Conservation (phyloP, 106 monocot species). For the Platanthera guangdongensis region DNA sequence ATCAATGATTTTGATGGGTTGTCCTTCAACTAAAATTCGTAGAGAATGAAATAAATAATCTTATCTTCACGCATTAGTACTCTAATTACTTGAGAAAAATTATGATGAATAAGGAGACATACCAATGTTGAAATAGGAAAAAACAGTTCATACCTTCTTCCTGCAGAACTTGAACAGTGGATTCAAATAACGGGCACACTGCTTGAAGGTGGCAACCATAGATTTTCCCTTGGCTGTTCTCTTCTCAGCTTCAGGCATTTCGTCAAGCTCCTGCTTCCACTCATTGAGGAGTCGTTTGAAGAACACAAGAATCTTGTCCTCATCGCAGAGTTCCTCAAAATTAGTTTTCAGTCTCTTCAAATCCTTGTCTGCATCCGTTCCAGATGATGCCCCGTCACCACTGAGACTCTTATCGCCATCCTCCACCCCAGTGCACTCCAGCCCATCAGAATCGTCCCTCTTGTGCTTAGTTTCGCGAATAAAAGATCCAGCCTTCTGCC, state of each 20-base stretch:
- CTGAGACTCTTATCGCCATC: conserved; percentile 40
- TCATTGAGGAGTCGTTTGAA: conserved; percentile 86
- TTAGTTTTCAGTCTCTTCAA: conserved; percentile 64
- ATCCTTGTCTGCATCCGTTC: conserved; percentile 67
- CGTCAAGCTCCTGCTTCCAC: conserved; percentile 86
- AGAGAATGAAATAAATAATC: not conserved
- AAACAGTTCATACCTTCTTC: conserved; percentile 56
- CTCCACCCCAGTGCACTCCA: conserved; percentile 31
- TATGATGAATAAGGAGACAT: not conserved
- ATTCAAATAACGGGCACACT: conserved; percentile 83
- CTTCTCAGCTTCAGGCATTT: conserved; percentile 70
- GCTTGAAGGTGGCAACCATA: conserved; percentile 87
- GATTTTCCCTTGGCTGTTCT: conserved; percentile 86
- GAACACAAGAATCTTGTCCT: conserved; percentile 94
- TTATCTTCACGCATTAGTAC: not conserved
- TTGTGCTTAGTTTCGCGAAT: conserved; percentile 32
- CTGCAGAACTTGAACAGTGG: conserved; percentile 96
- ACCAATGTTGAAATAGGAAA: not conserved
- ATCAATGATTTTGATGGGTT: too few relatives aligned
- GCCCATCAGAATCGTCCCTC: conserved; percentile 28
- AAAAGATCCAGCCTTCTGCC: conserved; percentile 58
- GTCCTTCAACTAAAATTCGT: too few relatives aligned
- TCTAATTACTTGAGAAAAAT: not conserved
- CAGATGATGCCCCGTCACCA: conserved; percentile 48
- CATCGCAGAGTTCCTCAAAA: conserved; percentile 80